Base-by-base conservation (phyloP, 225 moss, liverwort and hornwort genomes). In the Straminergon stramineum region DNA sequence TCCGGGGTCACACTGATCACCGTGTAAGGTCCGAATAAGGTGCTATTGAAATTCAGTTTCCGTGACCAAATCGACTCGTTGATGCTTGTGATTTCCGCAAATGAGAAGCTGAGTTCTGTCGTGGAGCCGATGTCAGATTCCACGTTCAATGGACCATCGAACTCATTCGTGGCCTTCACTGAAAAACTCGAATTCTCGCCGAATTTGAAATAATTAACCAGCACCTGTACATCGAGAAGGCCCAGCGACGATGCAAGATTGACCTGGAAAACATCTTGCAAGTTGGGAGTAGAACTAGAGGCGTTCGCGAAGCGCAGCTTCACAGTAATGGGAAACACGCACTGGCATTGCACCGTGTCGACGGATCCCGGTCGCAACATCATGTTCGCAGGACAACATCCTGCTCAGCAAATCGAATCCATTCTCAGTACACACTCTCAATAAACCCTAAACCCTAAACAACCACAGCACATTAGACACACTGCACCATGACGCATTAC, bases 251-350 rank as follows among this genome's bases (percentile, higher is more conserved):
- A 23, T 24, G 93, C 93, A 10, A 93, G 41, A 2, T 91, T n/a
- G 30, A 30, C 41, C 51, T 86, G 97, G 83, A 98, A 98, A 52
- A 91, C 77, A 55, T 84, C 92, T 84, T 92, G 90, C 92, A 96
- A 94, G 30, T 89, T 93, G 13, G 86, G 32, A 22, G 90, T 90
- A 17, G 91, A 62, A n/a, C 89, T 93, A n/a, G 91, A 92, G 83
- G 96, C 96, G 55, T 93, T 93, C 52, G 90, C 77, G 67, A 98
- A 95, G 66, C 87, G 90, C 45, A 98, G 90, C 85, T 92, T 97
- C 52, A 97, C 91, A 53, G 90, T 92, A n/a, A 97, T 90, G 10
- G 97, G 97, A 74, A 87, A 98, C 65, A 97, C 95, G 86, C 98
- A 97, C 28, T 66, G 61, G 79, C 96, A 93, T 94, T 87, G 90